Evolutionary conservation across 2,329 filamentous ascomycete genomes (phyloP).

Genomic region (Penicillium sp.): DNA sequence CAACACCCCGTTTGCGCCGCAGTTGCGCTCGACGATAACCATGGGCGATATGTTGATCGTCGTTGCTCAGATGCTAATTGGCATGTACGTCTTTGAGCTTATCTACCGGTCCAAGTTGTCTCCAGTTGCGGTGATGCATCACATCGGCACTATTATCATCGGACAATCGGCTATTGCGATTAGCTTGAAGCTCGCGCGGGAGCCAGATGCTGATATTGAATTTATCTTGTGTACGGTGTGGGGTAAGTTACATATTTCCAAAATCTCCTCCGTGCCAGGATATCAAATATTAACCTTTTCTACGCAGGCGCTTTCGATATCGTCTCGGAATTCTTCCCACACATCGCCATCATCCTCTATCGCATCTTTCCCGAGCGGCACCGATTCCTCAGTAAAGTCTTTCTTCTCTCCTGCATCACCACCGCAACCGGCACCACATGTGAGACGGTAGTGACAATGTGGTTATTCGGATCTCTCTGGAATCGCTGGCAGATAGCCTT

Average conservation of each 20-base stretch:
- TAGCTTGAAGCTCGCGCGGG: conserved; percentile 28
- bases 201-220: conserved; percentile 39
- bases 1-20: conserved; percentile 31
- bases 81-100: conserved; percentile 53
- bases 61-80: conserved; percentile 45
- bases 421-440: conserved; percentile 43
- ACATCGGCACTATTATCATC: conserved; percentile 45
- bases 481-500: conserved; percentile 46
- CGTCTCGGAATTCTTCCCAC: conserved; percentile 50
- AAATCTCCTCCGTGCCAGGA: not conserved
- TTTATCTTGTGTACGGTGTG: conserved; percentile 44
- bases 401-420: conserved; percentile 39
- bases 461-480: conserved; percentile 49
- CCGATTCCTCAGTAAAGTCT: conserved; percentile 43
- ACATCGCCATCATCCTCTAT: conserved; percentile 51
- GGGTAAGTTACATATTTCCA: conserved; percentile 34
- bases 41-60: conserved; percentile 47
- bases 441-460: conserved; percentile 50
- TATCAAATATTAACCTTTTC: not conserved
- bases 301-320: conserved; percentile 49
- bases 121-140: conserved; percentile 46
- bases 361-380: conserved; percentile 44
- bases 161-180: conserved; percentile 49
- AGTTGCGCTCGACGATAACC: conserved; percentile 33
- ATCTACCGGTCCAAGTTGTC: conserved; percentile 47